Conservation (phyloP, 306 rosid genomes). For the Dalbergia cultrata region DNA sequence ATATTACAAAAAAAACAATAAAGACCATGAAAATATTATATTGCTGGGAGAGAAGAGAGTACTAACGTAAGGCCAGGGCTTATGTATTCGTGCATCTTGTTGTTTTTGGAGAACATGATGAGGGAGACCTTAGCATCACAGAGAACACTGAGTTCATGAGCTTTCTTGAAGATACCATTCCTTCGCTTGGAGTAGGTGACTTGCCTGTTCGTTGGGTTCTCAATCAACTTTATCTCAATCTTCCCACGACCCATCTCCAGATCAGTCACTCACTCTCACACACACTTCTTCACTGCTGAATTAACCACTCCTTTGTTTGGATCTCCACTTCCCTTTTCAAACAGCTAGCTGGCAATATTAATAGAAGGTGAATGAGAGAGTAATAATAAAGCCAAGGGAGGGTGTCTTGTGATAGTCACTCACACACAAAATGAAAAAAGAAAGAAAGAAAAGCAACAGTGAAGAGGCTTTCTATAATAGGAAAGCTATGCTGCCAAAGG, state of each 20-base stretch:
- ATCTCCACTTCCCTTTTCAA: background rate
- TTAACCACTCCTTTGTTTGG: background rate
- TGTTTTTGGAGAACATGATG: slow-evolving; percentile 76
- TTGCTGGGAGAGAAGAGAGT: background rate
- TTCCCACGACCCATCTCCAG: slow-evolving; percentile 80
- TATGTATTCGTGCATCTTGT: slow-evolving; percentile 71
- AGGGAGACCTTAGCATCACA: slow-evolving; percentile 90
- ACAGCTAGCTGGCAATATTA: slow-evolving; percentile 14
- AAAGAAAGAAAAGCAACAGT: slow-evolving; percentile 20
- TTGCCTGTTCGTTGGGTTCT: slow-evolving; percentile 86
- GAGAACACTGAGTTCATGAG: slow-evolving; percentile 86
- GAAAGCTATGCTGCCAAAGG: slow-evolving; percentile 51
- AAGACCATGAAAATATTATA: background rate
- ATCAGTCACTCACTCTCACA: background rate
- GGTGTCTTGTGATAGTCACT: background rate
- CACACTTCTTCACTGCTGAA: background rate
- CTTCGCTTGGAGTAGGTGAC: slow-evolving; percentile 87
- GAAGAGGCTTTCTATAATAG: slow-evolving; percentile 60
- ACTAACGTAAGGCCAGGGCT: slow-evolving; percentile 65
- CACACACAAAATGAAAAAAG: slow-evolving; percentile 22
- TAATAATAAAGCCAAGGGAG: slow-evolving; percentile 21
- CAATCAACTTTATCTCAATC: slow-evolving; percentile 81
- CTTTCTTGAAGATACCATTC: slow-evolving; percentile 91
- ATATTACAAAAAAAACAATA: background rate
- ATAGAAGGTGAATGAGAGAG: slow-evolving; percentile 19